Percentiles rank a stretch among this genome's conserved stretches.
These are phyloP conservation scores for Begonia loranthoides DNA, from an alignment of 306 rosid genomes.

Conservation along the genomic window DNA sequence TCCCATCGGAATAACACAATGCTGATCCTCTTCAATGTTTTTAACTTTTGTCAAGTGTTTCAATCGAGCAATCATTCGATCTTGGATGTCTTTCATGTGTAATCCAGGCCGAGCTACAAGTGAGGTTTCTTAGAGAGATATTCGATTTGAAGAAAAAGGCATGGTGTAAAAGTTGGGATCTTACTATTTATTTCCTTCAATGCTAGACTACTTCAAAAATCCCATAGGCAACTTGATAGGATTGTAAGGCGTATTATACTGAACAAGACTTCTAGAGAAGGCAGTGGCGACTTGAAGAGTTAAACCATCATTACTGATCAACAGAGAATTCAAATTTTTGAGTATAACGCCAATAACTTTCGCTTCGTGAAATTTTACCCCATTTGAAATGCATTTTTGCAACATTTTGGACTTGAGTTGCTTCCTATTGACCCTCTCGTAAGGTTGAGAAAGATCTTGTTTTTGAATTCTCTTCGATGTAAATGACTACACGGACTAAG, in stretches of 20 bases:
- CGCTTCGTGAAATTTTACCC: constrained; percentile 87
- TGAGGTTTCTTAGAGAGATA: constrained; percentile 93
- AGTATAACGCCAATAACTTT: constrained; percentile 74
- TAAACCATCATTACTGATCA: constrained; percentile 76
- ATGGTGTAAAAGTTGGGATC: constrained; percentile 85
- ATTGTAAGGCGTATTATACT: constrained; percentile 81
- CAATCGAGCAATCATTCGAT: constrained; percentile 81
- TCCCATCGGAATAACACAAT: constrained; percentile 95
- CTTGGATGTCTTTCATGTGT: constrained; percentile 73
- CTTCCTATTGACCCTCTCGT: constrained; percentile 93
- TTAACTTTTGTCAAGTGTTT: constrained; percentile 68
- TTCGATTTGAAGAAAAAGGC: constrained; percentile 79
- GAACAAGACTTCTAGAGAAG: constrained; percentile 82
- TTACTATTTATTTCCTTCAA: constrained; percentile 63
- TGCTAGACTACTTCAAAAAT: constrained; percentile 85
- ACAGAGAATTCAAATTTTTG: constrained; percentile 61
- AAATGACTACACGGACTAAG: constrained; percentile 91
- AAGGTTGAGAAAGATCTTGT: constrained; percentile 73
- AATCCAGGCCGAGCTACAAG: constrained; percentile 94
- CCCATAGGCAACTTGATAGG: constrained; percentile 98
- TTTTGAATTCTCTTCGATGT: constrained; percentile 35
- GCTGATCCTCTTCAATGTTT: constrained; percentile 95
- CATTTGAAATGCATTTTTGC: constrained; percentile 71
- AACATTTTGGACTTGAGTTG: constrained; percentile 82
- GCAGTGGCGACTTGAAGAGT: constrained; percentile 94